A percentile compares a stretch with the other conserved stretches of the same genome.
Evolutionary conservation across 1,284 basidiomycete species (phyloP).

Genomic region (Caloboletus inedulis): DNA sequence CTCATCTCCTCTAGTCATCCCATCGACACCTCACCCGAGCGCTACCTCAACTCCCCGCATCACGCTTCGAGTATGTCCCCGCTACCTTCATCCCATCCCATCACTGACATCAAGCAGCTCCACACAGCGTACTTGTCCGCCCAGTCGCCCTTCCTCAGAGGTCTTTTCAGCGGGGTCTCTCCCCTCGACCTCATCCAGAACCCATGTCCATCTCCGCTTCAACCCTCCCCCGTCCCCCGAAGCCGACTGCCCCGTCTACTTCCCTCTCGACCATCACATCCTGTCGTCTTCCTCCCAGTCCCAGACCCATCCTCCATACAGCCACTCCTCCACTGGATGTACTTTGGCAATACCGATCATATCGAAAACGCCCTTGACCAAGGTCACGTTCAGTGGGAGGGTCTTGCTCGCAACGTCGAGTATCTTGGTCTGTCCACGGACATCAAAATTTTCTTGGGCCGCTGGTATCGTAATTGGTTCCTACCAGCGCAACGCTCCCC

Average conservation of each 20-base stretch:
- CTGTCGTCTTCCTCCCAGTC: constrained; percentile 69
- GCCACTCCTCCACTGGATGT: constrained; percentile 73
- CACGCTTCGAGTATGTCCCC: constrained; percentile 54
- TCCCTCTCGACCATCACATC: constrained; percentile 57
- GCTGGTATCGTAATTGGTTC: constrained; percentile 60
- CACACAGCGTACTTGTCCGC: constrained; percentile 71
- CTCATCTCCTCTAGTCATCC: constrained; percentile 42
- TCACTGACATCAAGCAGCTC: constrained; percentile 45
- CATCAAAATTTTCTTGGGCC: constrained; percentile 64
- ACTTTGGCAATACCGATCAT: constrained; percentile 60
- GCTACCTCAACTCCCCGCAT: constrained; percentile 45
- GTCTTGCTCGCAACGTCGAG: constrained; percentile 76
- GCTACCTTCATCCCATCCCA: background rate
- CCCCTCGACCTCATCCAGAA: constrained; percentile 52
- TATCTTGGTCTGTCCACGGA: constrained; percentile 69
- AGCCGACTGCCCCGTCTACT: constrained; percentile 63
- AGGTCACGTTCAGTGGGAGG: constrained; percentile 69
- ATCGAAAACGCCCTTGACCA: constrained; percentile 60
- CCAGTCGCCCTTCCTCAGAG: constrained; percentile 67
- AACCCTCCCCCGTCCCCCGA: constrained; percentile 39
- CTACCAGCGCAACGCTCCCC: constrained; percentile 33
- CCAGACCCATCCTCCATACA: constrained; percentile 73
- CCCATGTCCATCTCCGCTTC: constrained; percentile 21
- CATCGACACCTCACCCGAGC: constrained; percentile 37
- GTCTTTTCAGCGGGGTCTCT: constrained; percentile 62